Conservation (phyloP, 129 eudicot species). For the Smallanthus sonchifolius region DNA sequence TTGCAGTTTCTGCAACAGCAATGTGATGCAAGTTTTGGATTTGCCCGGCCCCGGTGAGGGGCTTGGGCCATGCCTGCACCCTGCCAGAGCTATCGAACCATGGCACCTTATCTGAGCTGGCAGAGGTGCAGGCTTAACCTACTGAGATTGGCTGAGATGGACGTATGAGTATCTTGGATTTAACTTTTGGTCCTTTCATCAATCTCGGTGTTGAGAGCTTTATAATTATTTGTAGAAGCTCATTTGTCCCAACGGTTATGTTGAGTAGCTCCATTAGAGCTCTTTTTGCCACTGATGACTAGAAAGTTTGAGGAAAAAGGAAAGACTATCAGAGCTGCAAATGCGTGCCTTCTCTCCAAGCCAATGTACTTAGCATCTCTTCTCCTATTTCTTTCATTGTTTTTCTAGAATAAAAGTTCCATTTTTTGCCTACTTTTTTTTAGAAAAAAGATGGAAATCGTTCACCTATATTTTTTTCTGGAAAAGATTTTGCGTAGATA, state of each 20-base stretch:
- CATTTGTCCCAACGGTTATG: conserved; percentile 20
- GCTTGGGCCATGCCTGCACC: conserved; percentile 94
- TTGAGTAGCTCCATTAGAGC: conserved; percentile 30
- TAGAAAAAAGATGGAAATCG: not conserved
- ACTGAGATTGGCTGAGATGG: conserved; percentile 50
- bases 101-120: conserved; percentile 28
- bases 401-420: not conserved
- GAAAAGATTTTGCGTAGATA: not conserved
- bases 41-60: conserved; percentile 99
- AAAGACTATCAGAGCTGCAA: conserved; percentile 35
- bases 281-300: conserved; percentile 34
- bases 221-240: conserved; percentile 34
- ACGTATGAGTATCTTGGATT: not conserved
- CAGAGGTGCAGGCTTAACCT: conserved; percentile 75
- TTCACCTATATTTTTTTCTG: not conserved
- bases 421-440: not conserved
- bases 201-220: conserved; percentile 55
- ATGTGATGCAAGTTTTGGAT: conserved; percentile 69
- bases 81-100: conserved; percentile 29
- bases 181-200: conserved; percentile 24
- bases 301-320: conserved; percentile 32
- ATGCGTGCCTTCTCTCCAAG: conserved; percentile 13
- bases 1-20: conserved; percentile 66
- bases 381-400: not conserved
- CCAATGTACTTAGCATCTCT: conserved; percentile 32